phyloP scores from a whole-genome alignment of 2,329 filamentous ascomycete genomes.

The Pyrenochaeta sp. region DNA sequence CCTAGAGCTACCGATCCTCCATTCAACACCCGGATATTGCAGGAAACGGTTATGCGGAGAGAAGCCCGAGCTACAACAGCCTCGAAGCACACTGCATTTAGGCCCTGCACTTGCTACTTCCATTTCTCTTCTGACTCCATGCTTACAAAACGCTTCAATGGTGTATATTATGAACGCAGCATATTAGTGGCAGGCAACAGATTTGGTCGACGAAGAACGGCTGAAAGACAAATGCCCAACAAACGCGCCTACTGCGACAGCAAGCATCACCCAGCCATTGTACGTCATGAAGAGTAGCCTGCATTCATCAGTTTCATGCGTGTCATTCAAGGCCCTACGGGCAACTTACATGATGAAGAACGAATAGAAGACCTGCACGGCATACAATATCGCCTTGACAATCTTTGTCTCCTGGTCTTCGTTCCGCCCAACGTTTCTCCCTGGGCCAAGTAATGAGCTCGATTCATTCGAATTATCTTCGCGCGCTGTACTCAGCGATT shows the following conservation, averaged over 20 bases:
- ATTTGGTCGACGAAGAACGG: slow-evolving; percentile 75
- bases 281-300: slow-evolving; percentile 99
- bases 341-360: slow-evolving; percentile 98
- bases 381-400: slow-evolving; percentile 85
- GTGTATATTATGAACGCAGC: neutral
- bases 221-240: slow-evolving; percentile 85
- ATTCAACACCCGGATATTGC: slow-evolving; percentile 11
- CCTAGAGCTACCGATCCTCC: neutral
- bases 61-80: neutral
- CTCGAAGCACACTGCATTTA: too few species aligned
- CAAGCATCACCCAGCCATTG: slow-evolving; percentile 96
- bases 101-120: neutral
- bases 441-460: slow-evolving; percentile 78
- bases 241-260: slow-evolving; percentile 88
- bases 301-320: slow-evolving; percentile 20
- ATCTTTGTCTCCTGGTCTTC: slow-evolving; percentile 75
- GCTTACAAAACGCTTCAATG: neutral
- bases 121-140: neutral
- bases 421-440: slow-evolving; percentile 66
- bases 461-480: slow-evolving; percentile 55
- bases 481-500: slow-evolving; percentile 40
- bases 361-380: slow-evolving; percentile 94
- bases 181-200: slow-evolving; percentile 84
- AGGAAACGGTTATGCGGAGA: slow-evolving; percentile 7
- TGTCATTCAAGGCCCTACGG: neutral